Evolutionary conservation across 805 yeast species (phyloP).

Genomic region (Yamadazyma kitorensis): DNA sequence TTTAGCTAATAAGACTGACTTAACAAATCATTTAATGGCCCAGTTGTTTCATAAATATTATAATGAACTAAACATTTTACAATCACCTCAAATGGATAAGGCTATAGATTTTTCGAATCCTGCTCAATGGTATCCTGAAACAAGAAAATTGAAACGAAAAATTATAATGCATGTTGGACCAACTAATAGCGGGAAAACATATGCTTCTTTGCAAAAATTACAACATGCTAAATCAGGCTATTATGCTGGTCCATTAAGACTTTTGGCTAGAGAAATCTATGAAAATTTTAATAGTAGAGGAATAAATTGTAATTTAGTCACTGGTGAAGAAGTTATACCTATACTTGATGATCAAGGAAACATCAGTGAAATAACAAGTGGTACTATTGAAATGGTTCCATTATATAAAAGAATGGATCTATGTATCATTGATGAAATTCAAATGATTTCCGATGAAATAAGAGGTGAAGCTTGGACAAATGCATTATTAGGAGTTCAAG

Average conservation of each 20-base stretch:
- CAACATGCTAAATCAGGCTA: slow-evolving; percentile 70
- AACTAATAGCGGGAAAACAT: slow-evolving; percentile 94
- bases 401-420: slow-evolving; percentile 66
- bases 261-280: slow-evolving; percentile 87
- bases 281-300: slow-evolving; percentile 72
- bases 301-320: slow-evolving; percentile 73
- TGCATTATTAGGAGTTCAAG: slow-evolving; percentile 82
- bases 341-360: slow-evolving; percentile 68
- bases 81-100: slow-evolving; percentile 10
- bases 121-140: slow-evolving; percentile 74
- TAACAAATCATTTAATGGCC: slow-evolving; percentile 20
- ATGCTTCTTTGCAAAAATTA: slow-evolving; percentile 70
- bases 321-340: slow-evolving; percentile 92
- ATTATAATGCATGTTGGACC: slow-evolving; percentile 96
- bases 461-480: slow-evolving; percentile 96
- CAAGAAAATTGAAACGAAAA: slow-evolving; percentile 74
- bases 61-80: slow-evolving; percentile 12
- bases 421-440: slow-evolving; percentile 93
- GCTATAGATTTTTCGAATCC: slow-evolving; percentile 34
- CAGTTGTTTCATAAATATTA: slow-evolving; percentile 24
- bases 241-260: slow-evolving; percentile 91
- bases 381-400: slow-evolving; percentile 95
- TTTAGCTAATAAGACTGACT: slow-evolving; percentile 16
- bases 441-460: slow-evolving; percentile 77
- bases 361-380: slow-evolving; percentile 73